These are phyloP conservation scores for Nannochloropsis granulata DNA, from an alignment of 108 stramenopile species.

Conservation along the genomic window DNA sequence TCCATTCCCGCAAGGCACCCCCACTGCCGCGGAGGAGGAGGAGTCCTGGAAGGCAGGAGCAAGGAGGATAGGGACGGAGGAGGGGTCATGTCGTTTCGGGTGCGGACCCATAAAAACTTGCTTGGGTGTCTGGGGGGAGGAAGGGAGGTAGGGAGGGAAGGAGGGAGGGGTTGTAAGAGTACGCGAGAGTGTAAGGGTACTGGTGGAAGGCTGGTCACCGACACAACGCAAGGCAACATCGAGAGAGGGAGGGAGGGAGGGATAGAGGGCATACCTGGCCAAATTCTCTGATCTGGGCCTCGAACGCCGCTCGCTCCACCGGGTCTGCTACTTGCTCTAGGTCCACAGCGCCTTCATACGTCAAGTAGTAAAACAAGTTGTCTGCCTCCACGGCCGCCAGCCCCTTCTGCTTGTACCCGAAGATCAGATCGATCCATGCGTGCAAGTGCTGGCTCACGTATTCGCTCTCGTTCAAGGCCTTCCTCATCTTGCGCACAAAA, in stretches of 20 bases:
- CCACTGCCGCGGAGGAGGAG: background rate
- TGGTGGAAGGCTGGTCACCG: too few species aligned
- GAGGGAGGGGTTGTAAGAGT: too few species aligned
- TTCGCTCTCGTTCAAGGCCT: conserved; percentile 75
- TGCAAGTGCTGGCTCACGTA: conserved; percentile 63
- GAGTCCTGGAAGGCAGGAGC: background rate
- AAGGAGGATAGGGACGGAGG: background rate
- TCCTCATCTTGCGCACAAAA: conserved; percentile 64
- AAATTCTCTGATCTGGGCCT: conserved; percentile 14
- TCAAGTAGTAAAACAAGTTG: conserved; percentile 74
- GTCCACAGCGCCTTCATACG: conserved; percentile 51
- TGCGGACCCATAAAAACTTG: background rate
- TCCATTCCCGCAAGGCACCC: background rate
- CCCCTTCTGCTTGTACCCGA: conserved; percentile 77
- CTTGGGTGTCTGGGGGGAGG: background rate
- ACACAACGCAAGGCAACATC: too few species aligned
- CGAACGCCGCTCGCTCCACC: conserved; percentile 21
- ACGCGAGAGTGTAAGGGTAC: too few species aligned
- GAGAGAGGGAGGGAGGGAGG: background rate
- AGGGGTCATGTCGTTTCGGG: background rate
- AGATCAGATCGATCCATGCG: conserved; percentile 93
- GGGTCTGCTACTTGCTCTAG: conserved; percentile 18
- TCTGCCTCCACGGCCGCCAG: conserved; percentile 53
- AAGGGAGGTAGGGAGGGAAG: too few species aligned
- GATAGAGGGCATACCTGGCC: background rate